Percentiles rank a stretch among this genome's conserved stretches.
Evolutionary conservation across 2,329 filamentous ascomycete species (phyloP).

Genomic region (Botryotinia convoluta): DNA sequence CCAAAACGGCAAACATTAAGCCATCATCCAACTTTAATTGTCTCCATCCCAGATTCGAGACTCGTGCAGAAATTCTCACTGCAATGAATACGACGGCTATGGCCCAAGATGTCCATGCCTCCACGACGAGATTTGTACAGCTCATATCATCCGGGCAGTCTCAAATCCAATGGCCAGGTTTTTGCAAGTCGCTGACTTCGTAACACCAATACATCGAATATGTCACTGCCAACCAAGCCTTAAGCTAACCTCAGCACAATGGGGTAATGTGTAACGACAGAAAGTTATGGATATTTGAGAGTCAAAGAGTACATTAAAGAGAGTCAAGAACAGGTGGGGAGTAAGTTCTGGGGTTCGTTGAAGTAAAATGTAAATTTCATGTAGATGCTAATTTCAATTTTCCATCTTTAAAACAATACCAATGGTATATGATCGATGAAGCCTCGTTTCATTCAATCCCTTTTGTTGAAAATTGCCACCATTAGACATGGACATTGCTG

Average conservation of each 20-base stretch:
- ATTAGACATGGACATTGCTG: neutral
- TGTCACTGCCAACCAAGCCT: neutral
- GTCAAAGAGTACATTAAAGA: neutral
- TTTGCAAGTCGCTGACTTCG: neutral
- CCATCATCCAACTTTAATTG: slow-evolving; percentile 7
- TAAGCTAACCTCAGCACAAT: neutral
- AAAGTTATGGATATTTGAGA: neutral
- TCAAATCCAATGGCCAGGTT: slow-evolving; percentile 1
- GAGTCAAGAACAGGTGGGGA: neutral
- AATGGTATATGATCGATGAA: neutral
- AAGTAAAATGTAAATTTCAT: neutral
- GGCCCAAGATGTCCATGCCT: slow-evolving; percentile 16
- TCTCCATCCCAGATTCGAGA: slow-evolving; percentile 12
- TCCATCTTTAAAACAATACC: neutral
- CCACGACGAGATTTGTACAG: slow-evolving; percentile 5
- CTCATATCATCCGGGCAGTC: slow-evolving; percentile 10
- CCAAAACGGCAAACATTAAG: slow-evolving; percentile 8
- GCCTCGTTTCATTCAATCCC: neutral
- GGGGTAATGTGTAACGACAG: neutral
- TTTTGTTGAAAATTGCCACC: neutral
- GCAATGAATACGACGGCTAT: slow-evolving; percentile 6
- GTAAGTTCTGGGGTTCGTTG: neutral
- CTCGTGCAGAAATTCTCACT: neutral
- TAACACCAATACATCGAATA: neutral
- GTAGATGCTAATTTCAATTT: neutral